Base-by-base conservation (phyloP, 1,139 yeast genomes). In the Protomyces lactucae-debilis region DNA sequence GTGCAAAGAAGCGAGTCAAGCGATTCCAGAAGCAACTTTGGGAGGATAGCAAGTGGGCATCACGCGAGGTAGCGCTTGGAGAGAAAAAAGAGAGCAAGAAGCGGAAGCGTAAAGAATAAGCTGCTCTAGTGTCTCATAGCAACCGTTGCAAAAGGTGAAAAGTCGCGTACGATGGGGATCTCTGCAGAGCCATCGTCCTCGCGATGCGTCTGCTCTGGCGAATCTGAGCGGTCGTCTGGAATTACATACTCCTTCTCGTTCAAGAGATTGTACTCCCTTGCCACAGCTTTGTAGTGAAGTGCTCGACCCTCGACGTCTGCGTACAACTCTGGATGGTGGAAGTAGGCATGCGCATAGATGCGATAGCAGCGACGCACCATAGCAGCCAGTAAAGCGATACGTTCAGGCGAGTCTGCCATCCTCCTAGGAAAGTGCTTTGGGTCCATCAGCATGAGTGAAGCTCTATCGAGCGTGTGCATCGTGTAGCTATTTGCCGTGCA, bases 11-110 rank as follows among this genome's bases (percentile, higher is more conserved):
- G 76, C 83, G 95, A 70, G 77, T 93, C 68, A 83, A 87, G 71
- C 95, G 90, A 71, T 95, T 99, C 99, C 85, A 96, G 75, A 84
- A 86, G 75, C 85, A 85, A 66, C 90, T 87, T 12, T 65, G 64
- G 64, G 55, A 53, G 40, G 59, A 54, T 52, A 23, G 52, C 2
- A 39, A 52, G 55, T 54, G 59, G 64, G 40, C 37, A 14, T 40
- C 48, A 14, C 32, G 55, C 14, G 59, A 43, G 18, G 25, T 10
- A 18, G 48, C 48, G 21, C 48, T 43, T 43, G 48, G 48, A 10
- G 48, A 43, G 48, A 18, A 18, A 10, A 43, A 21, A 9, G 48
- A 18, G 48, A 10, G 23, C 6, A 43, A 43, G 10, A 18, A 43
- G 23, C 48, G 48, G 23, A 43, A 43, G 23, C 21, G 48, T 18